Evolutionary conservation across 2,329 filamentous ascomycete genomes (phyloP).

Genomic region (Fusarium bactridioides): DNA sequence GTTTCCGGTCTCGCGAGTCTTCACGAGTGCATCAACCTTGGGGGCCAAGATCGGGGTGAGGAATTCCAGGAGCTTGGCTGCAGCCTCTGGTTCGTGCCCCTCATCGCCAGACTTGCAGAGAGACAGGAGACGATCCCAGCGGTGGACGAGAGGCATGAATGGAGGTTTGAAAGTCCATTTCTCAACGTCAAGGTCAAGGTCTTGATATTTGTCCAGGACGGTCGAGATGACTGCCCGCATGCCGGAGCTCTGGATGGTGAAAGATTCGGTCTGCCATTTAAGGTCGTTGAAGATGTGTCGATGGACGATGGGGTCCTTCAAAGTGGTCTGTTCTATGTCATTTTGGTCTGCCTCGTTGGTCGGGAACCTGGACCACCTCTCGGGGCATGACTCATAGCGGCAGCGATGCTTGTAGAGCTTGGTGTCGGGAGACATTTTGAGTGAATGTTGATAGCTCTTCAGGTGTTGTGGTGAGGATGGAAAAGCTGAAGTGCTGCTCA

Average conservation of each 20-base stretch:
- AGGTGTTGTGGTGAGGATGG: neutral
- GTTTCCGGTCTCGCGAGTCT: constrained; percentile 43
- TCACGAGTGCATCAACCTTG: constrained; percentile 37
- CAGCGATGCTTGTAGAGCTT: constrained; percentile 11
- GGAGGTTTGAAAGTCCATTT: constrained; percentile 17
- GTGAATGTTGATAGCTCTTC: neutral
- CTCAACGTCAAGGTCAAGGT: constrained; percentile 6
- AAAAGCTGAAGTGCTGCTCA: neutral
- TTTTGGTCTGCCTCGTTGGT: neutral
- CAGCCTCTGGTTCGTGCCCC: neutral
- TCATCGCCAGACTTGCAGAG: neutral
- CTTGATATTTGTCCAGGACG: constrained; percentile 5
- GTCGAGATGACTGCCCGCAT: constrained; percentile 2
- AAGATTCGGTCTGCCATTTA: neutral
- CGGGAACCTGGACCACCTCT: constrained; percentile 6
- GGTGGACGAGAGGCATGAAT: constrained; percentile 19
- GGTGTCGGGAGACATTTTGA: neutral
- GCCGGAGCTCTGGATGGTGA: constrained; percentile 8
- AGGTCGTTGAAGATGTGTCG: neutral
- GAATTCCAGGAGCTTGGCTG: constrained; percentile 39
- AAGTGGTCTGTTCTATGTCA: neutral
- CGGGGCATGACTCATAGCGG: fast-evolving
- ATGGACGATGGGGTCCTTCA: constrained; percentile 4
- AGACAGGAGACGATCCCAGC: constrained; percentile 1
- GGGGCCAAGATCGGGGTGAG: constrained; percentile 43